Evolutionary conservation across 768 basidiomycete species (phyloP).

Genomic region (Neoboletus subvelutipes): DNA sequence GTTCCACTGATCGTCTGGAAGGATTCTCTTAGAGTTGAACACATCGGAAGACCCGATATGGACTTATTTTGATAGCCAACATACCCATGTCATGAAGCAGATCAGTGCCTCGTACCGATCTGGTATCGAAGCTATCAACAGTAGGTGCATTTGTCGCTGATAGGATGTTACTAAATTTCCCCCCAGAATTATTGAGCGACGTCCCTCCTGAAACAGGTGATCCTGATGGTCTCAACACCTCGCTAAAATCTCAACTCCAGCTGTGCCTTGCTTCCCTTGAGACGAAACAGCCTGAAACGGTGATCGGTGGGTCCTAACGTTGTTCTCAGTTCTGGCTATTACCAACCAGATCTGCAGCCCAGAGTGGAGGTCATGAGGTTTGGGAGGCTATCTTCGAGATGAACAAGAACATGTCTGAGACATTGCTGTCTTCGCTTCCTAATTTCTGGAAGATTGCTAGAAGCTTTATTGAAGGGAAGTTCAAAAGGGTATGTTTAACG

Average conservation of each 20-base stretch:
- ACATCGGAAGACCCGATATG: conserved; percentile 88
- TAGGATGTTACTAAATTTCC: conserved; percentile 3
- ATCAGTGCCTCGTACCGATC: conserved; percentile 64
- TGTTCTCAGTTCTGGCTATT: neutral
- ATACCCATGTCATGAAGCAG: conserved; percentile 77
- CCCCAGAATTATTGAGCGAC: conserved; percentile 48
- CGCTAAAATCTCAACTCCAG: conserved; percentile 59
- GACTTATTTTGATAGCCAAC: conserved; percentile 94
- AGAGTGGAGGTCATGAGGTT: conserved; percentile 67
- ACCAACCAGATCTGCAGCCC: conserved; percentile 43
- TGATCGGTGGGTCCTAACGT: conserved; percentile 48
- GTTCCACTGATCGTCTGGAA: conserved; percentile 34
- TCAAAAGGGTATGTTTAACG: conserved; percentile 64
- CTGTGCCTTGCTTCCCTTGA: conserved; percentile 59
- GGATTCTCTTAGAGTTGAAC: conserved; percentile 86
- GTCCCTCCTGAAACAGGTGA: conserved; percentile 34
- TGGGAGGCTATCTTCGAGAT: conserved; percentile 81
- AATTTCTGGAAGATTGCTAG: conserved; percentile 93
- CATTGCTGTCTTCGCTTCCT: conserved; percentile 78
- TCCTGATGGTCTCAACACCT: conserved; percentile 40
- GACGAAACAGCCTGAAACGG: conserved; percentile 57
- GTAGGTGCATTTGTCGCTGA: conserved; percentile 32
- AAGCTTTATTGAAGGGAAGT: conserved; percentile 91
- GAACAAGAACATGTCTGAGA: conserved; percentile 86
- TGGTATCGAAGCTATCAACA: conserved; percentile 49